Evolutionary conservation across 2,329 filamentous ascomycete genomes (phyloP), one percentile per base, ranked within the genome.

Genomic region (Alternaria triticina): DNA sequence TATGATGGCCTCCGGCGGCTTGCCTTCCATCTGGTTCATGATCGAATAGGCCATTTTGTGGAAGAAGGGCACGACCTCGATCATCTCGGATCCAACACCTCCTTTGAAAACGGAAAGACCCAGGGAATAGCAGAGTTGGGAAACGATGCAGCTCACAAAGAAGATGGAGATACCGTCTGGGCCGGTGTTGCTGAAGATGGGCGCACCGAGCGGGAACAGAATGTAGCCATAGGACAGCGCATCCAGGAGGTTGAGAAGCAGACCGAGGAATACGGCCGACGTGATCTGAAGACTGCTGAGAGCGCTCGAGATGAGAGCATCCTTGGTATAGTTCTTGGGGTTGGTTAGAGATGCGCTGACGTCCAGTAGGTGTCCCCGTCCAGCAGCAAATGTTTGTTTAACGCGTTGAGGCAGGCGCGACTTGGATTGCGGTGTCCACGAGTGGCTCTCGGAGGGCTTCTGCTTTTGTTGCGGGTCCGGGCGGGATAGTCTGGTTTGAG

Each of bases 21-120:
- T 89, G 66, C 91, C 88, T 15, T 95, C 93, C 68, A 99, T 90
- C 46, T 87, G 85, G 13, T 85, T 84, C 69, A 96, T 89, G 75
- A 98, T 97, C 28, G 91, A 95, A 67, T 90, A 89, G 1, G 96
- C 94, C 95, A 99, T 99, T 74, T 95, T 97, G 82, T 99, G 96
- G 78, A 99, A 98, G 82, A 99, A 99, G 0, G 95, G 96, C 1
- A 99, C 95, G 1, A 98, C 95, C 82, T 99, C 96, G 70, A 98
- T 99, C 89, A 99, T 90, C 80, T 99, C 96, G 3, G 96, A 98
- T 6, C 96, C 96, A 62, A 99, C 89, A 4, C 93, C 94, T 15
- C 96, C 95, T 69, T 88, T 91, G 82, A 99, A 99, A 33, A 93
- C 89, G 74, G 94, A 97, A 1, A 93, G 91, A 4, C 89, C 90